Conservation (phyloP, 1,284 basidiomycete species). For the Spongispora temasekensis region DNA sequence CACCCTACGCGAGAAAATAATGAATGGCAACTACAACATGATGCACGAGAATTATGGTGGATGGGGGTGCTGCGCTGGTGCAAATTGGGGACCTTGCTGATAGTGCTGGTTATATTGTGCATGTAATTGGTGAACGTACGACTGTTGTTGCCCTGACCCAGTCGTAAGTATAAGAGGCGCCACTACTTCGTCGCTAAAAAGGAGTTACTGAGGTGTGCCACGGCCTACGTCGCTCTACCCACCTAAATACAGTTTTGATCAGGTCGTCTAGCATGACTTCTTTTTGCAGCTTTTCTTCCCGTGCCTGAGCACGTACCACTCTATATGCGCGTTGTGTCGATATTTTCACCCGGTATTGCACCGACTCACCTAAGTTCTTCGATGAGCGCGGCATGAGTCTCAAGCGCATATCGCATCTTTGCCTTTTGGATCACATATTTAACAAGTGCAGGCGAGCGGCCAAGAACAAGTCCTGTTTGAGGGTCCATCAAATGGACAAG, state of each 20-base stretch:
- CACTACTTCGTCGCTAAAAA: constrained; percentile 34
- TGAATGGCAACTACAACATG: too few relatives aligned
- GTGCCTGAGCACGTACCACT: constrained; percentile 52
- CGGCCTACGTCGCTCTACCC: constrained; percentile 14
- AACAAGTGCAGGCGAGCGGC: constrained; percentile 60
- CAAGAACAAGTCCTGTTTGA: constrained; percentile 57
- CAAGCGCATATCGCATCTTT: constrained; percentile 61
- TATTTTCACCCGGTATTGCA: not conserved
- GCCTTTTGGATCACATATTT: constrained; percentile 80
- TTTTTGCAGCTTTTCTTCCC: constrained; percentile 51
- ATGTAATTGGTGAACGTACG: constrained; percentile 6
- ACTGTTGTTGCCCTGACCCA: constrained; percentile 7
- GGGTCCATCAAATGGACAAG: constrained; percentile 51
- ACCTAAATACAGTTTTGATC: constrained; percentile 56
- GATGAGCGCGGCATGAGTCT: constrained; percentile 60
- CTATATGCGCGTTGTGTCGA: constrained; percentile 1
- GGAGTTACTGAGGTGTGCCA: not conserved
- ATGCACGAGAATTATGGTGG: constrained; percentile 17
- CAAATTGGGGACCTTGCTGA: too few relatives aligned
- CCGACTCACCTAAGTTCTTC: constrained; percentile 55
- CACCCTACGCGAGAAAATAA: too few relatives aligned
- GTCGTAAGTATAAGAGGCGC: constrained; percentile 16
- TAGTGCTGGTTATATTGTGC: not conserved
- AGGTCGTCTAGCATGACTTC: constrained; percentile 57
- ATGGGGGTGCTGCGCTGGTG: too few relatives aligned